Base-by-base conservation (phyloP, 352 stramenopile genomes). In the Phytophthora ramorum region DNA sequence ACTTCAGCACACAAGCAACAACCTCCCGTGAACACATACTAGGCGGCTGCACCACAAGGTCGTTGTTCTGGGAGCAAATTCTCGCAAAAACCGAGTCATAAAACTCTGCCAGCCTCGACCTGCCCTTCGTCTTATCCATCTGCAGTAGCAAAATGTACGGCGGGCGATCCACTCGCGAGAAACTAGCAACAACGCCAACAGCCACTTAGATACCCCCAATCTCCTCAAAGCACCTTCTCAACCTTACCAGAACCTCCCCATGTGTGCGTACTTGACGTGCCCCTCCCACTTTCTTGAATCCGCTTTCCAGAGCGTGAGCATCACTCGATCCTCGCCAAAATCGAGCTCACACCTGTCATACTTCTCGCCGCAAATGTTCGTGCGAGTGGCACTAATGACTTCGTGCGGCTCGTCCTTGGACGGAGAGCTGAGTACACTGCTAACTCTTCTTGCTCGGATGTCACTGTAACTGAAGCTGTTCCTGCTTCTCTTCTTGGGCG, bases 81-180 rank as follows among this genome's bases (percentile, higher is more conserved):
- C 74, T 69, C 4, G 79, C 81, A 45, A 78, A 87, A 16, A 90
- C 76, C 6, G 72, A 62, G 61, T 92, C 84, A 49, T 81, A 92
- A 49, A 91, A 89, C 24, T 67, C 53, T 0, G 71, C 66, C 56
- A 92, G 86, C 0, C 67, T 44, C 7, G 71, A 78, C 8, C 70
- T 30, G 0, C 64, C 69, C 41, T 58, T 66, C 0, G 52, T 52
- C n/a, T 58, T 43, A 14, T 73, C 58, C 17, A 92, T 40, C 57
- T 90, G 61, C 30, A 92, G 35, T 46, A 92, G 62, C 24, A 87
- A 43, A 63, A 90, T 79, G 49, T 82, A 91, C 8, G 81, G 84
- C 10, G 78, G 53, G 3, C 46, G 37, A n/a, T 72, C 32, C 0
- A 52, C 61, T 20, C 24, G 60, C 9, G 73, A 71, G 13, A 81